Percentiles rank a stretch among this genome's conserved stretches.
These are phyloP conservation scores for Thelephora ganbajun DNA, from an alignment of 768 basidiomycete species.

Conservation along the genomic window DNA sequence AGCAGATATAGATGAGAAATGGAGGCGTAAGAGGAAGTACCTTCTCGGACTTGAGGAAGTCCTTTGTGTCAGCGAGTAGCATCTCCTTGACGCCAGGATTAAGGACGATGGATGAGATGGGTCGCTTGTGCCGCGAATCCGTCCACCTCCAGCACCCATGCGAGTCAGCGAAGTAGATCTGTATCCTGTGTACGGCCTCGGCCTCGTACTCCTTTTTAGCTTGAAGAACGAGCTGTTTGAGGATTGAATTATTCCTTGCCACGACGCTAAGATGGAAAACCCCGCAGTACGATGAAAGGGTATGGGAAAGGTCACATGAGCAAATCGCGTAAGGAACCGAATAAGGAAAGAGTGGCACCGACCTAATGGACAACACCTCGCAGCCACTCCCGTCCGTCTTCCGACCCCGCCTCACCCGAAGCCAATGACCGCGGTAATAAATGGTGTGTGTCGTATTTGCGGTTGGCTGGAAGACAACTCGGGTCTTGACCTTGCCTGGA, in stretches of 20 bases:
- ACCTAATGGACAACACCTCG: constrained; percentile 71
- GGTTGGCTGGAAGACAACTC: constrained; percentile 81
- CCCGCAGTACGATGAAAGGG: not conserved
- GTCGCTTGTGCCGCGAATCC: constrained; percentile 76
- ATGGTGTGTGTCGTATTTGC: constrained; percentile 83
- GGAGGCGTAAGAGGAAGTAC: constrained; percentile 19
- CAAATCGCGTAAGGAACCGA: constrained; percentile 1
- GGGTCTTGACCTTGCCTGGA: constrained; percentile 57
- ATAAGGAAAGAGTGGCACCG: constrained; percentile 7
- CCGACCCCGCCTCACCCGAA: constrained; percentile 56
- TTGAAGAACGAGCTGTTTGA: constrained; percentile 80
- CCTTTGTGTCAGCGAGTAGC: constrained; percentile 67
- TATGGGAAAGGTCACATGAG: not conserved
- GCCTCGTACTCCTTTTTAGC: constrained; percentile 87
- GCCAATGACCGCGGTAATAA: constrained; percentile 75
- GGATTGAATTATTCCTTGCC: constrained; percentile 67
- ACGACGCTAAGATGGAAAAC: constrained; percentile 41
- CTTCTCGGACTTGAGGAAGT: constrained; percentile 78
- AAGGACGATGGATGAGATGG: constrained; percentile 77
- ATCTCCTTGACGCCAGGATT: constrained; percentile 86
- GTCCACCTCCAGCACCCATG: constrained; percentile 85
- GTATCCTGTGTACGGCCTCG: constrained; percentile 74
- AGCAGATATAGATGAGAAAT: constrained; percentile 1
- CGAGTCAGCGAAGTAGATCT: constrained; percentile 82
- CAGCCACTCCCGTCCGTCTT: constrained; percentile 57